Percentiles rank a stretch among this genome's conserved stretches.
These are phyloP conservation scores for Lachnum nothofagi DNA, from an alignment of 2,329 filamentous ascomycete genomes.

Conservation along the genomic window DNA sequence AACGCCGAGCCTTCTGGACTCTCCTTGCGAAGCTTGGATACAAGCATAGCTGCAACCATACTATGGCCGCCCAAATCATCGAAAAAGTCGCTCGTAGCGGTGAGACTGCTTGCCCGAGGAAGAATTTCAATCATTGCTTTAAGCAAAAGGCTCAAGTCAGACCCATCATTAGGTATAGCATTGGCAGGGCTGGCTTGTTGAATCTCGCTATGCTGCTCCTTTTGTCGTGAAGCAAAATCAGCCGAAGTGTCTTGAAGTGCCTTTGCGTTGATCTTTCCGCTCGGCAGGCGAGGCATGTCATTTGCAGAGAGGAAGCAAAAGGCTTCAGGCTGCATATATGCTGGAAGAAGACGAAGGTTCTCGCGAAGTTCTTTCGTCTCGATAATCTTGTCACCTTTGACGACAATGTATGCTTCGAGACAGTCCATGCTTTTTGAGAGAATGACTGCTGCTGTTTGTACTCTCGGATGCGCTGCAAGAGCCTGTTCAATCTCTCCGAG, in stretches of 20 bases:
- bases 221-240: not conserved
- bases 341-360: constrained; percentile 1
- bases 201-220: not conserved
- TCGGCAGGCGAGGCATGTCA: constrained; percentile 6
- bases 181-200: not conserved
- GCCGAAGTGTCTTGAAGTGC: constrained; percentile 1
- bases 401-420: constrained; percentile 5
- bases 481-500: constrained; percentile 72
- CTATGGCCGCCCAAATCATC: constrained; percentile 3
- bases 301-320: constrained; percentile 1
- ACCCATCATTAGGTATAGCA: not conserved
- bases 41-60: constrained; percentile 2
- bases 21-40: constrained; percentile 5
- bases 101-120: not conserved
- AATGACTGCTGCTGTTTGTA: constrained; percentile 5
- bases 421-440: constrained; percentile 1
- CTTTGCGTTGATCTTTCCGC: constrained; percentile 6
- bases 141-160: not conserved
- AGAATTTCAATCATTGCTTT: not conserved
- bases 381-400: not conserved
- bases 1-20: not conserved
- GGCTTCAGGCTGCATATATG: constrained; percentile 6
- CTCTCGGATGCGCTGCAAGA: constrained; percentile 3
- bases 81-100: not conserved
- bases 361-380: constrained; percentile 3